These are phyloP conservation scores for Aspergillus neotritici DNA, from an alignment of 2,329 filamentous ascomycete species.

Conservation along the genomic window DNA sequence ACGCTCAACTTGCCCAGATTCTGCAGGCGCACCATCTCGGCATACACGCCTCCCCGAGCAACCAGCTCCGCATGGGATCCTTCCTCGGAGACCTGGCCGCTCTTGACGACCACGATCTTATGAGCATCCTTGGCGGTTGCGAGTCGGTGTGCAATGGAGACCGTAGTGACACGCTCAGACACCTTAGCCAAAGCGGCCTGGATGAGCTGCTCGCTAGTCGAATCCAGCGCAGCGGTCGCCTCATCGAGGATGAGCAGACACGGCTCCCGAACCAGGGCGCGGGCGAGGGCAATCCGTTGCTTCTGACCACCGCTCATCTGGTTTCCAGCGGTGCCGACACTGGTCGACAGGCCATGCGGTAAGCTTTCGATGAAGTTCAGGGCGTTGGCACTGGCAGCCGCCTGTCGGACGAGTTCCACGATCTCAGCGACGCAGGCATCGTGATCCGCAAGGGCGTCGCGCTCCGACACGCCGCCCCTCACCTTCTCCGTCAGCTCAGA, in stretches of 20 bases:
- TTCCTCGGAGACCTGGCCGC: conserved; percentile 30
- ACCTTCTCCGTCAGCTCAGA: conserved; percentile 21
- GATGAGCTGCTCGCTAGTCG: conserved; percentile 31
- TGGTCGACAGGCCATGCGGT: conserved; percentile 21
- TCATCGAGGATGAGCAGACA: conserved; percentile 58
- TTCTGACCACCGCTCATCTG: conserved; percentile 63
- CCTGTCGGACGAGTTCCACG: conserved; percentile 23
- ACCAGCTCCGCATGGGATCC: conserved; percentile 31
- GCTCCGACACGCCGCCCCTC: conserved; percentile 19
- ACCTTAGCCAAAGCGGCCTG: conserved; percentile 28
- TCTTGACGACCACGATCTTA: conserved; percentile 34
- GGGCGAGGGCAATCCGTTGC: conserved; percentile 83
- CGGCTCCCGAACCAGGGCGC: conserved; percentile 77
- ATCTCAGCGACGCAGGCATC: conserved; percentile 25
- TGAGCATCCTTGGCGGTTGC: conserved; percentile 34
- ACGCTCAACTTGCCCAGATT: conserved; percentile 25
- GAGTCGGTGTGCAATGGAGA: conserved; percentile 35
- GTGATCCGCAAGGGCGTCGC: conserved; percentile 17
- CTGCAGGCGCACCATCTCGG: conserved; percentile 47
- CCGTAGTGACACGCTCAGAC: conserved; percentile 26
- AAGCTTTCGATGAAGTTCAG: conserved; percentile 23
- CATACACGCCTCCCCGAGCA: conserved; percentile 39
- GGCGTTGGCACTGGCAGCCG: conserved; percentile 24
- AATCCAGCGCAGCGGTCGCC: conserved; percentile 35
- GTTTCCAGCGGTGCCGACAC: conserved; percentile 32